Evolutionary conservation across 306 rosid genomes (phyloP), one percentile per base, ranked within the genome.

Genomic region (Erythrophleum fordii): DNA sequence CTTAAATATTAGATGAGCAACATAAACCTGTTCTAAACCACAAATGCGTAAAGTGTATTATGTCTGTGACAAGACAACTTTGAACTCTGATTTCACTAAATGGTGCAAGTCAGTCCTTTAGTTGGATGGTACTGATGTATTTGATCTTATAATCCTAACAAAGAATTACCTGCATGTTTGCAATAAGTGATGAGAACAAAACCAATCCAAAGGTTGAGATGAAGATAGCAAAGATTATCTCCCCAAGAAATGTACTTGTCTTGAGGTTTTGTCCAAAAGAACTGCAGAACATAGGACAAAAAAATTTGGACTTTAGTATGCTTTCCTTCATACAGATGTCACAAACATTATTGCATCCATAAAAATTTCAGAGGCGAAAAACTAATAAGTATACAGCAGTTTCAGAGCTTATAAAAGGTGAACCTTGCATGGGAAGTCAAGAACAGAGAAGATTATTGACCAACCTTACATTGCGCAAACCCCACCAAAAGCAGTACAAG

Each of bases 401-500:
- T 55, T 25, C 20, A 12, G 14, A 20, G 13, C 20, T 20, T 20
- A 55, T 55, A 55, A 55, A 60, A 73, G 28, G 58, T 46, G 75
- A 29, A 64, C 29, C 49, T 31, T 70, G 79, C 62, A 72, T 71
- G 14, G 6, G 31, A 62, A 77, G 62, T 31, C 18, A 74, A 31
- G 34, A 28, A 18, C 20, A n/a, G 18, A 73, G n/a, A 42, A 37
- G 26, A 72, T 46, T 52, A 41, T 61, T 51, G 35, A 81, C 91
- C 14, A 58, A 93, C 98, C 99, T 85, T 37, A 95, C 86, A 87
- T 77, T 82, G 62, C 95, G 92, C 77, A 95, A 84, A 69, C 97
- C 99, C 99, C 99, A 95, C 95, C 99, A 93, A 73, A 95, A 95
- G 88, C 97, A 93, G 87, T 90, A 93, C 46, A 85, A 88, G 58